Evolutionary conservation across 2,329 filamentous ascomycete genomes (phyloP).

Genomic region (Epicoccum nigrum): DNA sequence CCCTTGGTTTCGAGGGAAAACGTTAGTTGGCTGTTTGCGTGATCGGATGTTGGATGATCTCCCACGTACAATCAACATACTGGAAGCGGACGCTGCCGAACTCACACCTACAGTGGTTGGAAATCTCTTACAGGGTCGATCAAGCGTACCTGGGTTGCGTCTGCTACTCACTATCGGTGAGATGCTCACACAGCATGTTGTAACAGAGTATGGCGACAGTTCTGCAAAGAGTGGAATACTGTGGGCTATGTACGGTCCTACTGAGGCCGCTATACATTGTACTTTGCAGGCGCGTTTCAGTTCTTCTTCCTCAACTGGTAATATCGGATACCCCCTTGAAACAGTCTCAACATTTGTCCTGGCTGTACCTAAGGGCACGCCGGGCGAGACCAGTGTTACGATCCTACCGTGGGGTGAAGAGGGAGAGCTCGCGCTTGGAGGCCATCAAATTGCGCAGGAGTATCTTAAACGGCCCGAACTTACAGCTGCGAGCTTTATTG

Average conservation of each 20-base stretch:
- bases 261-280: slow-evolving; percentile 90
- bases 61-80: slow-evolving; percentile 65
- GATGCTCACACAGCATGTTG: slow-evolving; percentile 80
- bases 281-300: slow-evolving; percentile 72
- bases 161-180: slow-evolving; percentile 88
- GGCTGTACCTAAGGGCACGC: slow-evolving; percentile 48
- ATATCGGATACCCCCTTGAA: slow-evolving; percentile 78
- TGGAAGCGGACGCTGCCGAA: slow-evolving; percentile 82
- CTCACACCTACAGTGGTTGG: slow-evolving; percentile 87
- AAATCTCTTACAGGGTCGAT: slow-evolving; percentile 72
- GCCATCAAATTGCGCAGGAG: slow-evolving; percentile 76
- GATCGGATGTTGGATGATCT: slow-evolving; percentile 76
- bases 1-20: slow-evolving; percentile 74
- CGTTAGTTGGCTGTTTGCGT: slow-evolving; percentile 74
- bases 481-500: slow-evolving; percentile 73
- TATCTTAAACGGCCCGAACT: slow-evolving; percentile 84
- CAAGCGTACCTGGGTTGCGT: slow-evolving; percentile 69
- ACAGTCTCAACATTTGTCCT: slow-evolving; percentile 81
- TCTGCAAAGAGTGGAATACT: slow-evolving; percentile 65
- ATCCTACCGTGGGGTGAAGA: slow-evolving; percentile 69
- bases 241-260: slow-evolving; percentile 94
- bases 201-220: slow-evolving; percentile 77
- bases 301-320: slow-evolving; percentile 63
- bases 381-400: slow-evolving; percentile 45
- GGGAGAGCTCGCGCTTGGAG: slow-evolving; percentile 83